These are phyloP conservation scores for Lentinula sp. DNA, from an alignment of 768 basidiomycete species.

Conservation along the genomic window DNA sequence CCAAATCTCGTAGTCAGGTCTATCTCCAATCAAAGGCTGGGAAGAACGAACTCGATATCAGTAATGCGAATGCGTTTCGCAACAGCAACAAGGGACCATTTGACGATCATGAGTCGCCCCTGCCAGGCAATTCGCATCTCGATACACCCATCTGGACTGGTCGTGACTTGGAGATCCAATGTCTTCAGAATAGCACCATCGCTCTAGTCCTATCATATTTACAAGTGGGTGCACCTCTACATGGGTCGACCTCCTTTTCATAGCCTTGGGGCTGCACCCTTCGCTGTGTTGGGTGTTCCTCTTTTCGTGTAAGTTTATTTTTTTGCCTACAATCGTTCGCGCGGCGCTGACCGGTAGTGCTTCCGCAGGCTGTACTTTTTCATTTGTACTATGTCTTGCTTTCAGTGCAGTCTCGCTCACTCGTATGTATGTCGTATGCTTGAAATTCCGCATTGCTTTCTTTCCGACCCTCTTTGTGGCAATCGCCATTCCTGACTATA, in stretches of 20 bases:
- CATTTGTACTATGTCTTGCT: not conserved
- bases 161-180: slow-evolving; percentile 78
- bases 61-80: slow-evolving; percentile 6
- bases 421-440: not conserved
- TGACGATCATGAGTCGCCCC: slow-evolving; percentile 17
- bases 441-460: not conserved
- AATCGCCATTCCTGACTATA: not conserved
- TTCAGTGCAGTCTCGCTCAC: not conserved
- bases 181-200: slow-evolving; percentile 87
- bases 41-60: slow-evolving; percentile 56
- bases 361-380: not conserved
- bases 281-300: slow-evolving; percentile 5
- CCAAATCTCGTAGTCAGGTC: slow-evolving; percentile 64
- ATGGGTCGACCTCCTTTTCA: slow-evolving; percentile 18
- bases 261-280: slow-evolving; percentile 9
- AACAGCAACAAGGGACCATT: slow-evolving; percentile 8
- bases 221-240: slow-evolving; percentile 42
- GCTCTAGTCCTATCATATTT: slow-evolving; percentile 65
- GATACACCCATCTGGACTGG: slow-evolving; percentile 65
- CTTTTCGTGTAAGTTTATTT: not conserved
- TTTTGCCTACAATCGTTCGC: not conserved
- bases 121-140: slow-evolving; percentile 22
- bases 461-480: not conserved
- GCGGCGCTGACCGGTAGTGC: not conserved
- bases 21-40: slow-evolving; percentile 62